phyloP scores from a whole-genome alignment of 2,329 filamentous ascomycete species.

The Fusarium irregulare region DNA sequence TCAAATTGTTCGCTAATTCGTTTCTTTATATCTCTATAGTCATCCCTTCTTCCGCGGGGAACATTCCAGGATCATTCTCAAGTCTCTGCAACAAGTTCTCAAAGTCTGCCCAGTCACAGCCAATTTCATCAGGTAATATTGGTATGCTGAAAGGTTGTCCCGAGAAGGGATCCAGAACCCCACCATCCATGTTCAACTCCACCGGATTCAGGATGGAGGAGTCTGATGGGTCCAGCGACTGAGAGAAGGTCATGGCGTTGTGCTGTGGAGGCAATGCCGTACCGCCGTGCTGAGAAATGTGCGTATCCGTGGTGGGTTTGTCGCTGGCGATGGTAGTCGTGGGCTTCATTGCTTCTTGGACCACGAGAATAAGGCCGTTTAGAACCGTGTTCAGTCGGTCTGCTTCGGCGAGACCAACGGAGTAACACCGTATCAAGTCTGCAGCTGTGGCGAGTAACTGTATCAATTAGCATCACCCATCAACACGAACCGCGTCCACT shows the following conservation, averaged over 20 bases:
- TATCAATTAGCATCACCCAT: background rate
- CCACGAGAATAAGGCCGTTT: background rate
- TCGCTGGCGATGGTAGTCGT: rapidly evolving
- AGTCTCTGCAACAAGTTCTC: conserved; percentile 8
- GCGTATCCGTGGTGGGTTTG: rapidly evolving
- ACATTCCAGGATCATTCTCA: background rate
- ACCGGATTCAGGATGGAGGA: rapidly evolving
- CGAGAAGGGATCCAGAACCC: background rate
- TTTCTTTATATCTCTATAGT: too few species aligned
- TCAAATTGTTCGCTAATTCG: too few species aligned
- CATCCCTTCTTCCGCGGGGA: background rate
- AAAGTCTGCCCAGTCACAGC: conserved; percentile 15
- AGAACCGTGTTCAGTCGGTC: background rate
- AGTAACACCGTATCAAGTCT: background rate
- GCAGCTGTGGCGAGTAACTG: conserved; percentile 2
- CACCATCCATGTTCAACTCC: rapidly evolving
- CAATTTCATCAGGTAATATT: conserved; percentile 10
- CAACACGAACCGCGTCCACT: background rate
- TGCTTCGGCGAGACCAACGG: background rate
- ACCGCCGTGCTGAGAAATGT: rapidly evolving
- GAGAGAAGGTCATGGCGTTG: background rate
- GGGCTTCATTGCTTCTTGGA: conserved; percentile 9
- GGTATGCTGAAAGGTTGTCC: conserved; percentile 2
- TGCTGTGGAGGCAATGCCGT: rapidly evolving
- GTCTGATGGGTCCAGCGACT: rapidly evolving